Conservation (phyloP, 1,139 yeast species). For the Hansenula lynferdii region DNA sequence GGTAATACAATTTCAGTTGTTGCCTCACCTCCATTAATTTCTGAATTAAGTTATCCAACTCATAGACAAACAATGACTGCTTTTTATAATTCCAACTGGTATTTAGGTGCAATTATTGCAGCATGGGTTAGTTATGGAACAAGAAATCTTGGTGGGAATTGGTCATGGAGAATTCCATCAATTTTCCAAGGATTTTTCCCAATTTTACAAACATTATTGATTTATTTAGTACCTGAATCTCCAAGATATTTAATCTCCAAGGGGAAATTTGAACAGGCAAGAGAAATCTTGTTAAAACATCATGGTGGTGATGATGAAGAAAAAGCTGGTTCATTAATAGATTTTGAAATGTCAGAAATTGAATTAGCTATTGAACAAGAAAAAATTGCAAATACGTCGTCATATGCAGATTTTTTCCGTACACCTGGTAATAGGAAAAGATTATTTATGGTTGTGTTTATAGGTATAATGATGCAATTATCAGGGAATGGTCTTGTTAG, state of each 20-base stretch:
- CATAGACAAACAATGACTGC: conserved; percentile 46
- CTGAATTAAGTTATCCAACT: conserved; percentile 38
- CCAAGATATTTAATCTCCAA: conserved; percentile 65
- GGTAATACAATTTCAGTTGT: conserved; percentile 9
- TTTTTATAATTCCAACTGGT: conserved; percentile 46
- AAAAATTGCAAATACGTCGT: conserved; percentile 21
- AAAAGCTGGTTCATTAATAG: conserved; percentile 33
- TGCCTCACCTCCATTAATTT: conserved; percentile 37
- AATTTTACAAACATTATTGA: conserved; percentile 33
- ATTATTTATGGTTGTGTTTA: conserved; percentile 32
- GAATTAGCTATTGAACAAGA: conserved; percentile 31
- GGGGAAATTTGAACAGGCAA: conserved; percentile 53
- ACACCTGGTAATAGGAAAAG: conserved; percentile 40
- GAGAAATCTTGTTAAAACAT: conserved; percentile 31
- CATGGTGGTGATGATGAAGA: conserved; percentile 37
- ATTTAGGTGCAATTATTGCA: conserved; percentile 52
- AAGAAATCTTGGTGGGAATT: conserved; percentile 20
- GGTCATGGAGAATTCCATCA: conserved; percentile 41
- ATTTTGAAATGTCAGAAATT: conserved; percentile 43
- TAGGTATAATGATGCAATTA: conserved; percentile 33
- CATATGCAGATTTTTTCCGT: conserved; percentile 22
- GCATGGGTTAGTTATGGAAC: conserved; percentile 53
- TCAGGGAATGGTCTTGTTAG: conserved; percentile 50
- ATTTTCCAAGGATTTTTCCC: conserved; percentile 37
- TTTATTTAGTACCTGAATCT: conserved; percentile 56